Base-by-base conservation (phyloP, 805 yeast genomes). In the Metschnikowia matae region DNA sequence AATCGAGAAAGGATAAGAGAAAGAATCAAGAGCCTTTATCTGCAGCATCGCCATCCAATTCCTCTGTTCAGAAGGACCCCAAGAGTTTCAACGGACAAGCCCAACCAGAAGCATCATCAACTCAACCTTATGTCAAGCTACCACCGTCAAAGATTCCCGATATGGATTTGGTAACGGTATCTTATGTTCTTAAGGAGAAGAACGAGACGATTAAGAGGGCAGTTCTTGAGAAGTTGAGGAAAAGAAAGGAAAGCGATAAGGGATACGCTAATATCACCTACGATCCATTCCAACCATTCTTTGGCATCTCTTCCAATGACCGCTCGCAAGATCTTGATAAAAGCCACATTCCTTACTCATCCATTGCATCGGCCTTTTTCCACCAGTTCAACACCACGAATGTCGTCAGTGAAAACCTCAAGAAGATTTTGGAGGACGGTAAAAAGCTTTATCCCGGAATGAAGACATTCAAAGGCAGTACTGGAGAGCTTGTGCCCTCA, bases 111-210 rank as follows among this genome's bases (percentile, higher is more conserved):
- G 59, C 59, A 1, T 59, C 73, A 53, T 63, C 75, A 4, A 75
- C 77, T 36, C 92, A 88, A 62, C 90, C 95, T 21, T 87, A 90
- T 70, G 95, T 89, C 58, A 85, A 87, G 60, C 67, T 89, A 37
- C 96, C 97, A 2, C 85, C 94, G 36, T 87, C 96, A 1, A 88
- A 89, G 67, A 87, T 92, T 55, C 97, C 98, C 14, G 97, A 92
- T 67, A 78, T 91, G 78, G 96, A 89, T 43, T 74, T 92, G 53
- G 84, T 87, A 21, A 88, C 96, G 5, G 91, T 90, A 10, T 87
- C 87, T 48, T 78, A 82, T 42, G 83, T 89, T 20, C 69, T 87
- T 45, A 75, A 80, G 44, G 91, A 84, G 54, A 89, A 89, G 67
- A 85, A 89, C 53, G 83, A 78, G 49, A 85, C 88, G 6, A 84